A percentile compares a stretch with the other conserved stretches of the same genome.
phyloP scores from a whole-genome alignment of 129 eudicot species.

The Oenanthe sinensis region DNA sequence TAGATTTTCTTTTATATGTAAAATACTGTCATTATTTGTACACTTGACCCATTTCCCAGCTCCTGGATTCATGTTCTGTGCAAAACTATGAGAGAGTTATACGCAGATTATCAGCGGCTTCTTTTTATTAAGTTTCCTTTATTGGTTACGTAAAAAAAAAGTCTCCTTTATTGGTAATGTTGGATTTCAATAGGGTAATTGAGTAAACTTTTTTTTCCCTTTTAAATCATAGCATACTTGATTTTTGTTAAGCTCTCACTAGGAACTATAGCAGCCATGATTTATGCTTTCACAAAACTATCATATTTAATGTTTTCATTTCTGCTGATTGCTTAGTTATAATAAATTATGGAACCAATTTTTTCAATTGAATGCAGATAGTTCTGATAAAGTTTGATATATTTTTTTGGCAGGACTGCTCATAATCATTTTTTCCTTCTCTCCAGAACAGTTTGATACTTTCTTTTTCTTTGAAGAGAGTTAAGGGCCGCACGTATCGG shows the following conservation, averaged over 20 bases:
- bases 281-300: background rate
- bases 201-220: background rate
- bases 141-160: too few species aligned
- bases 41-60: background rate
- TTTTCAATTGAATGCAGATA: background rate
- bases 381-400: background rate
- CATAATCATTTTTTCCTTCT: background rate
- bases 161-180: background rate
- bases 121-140: background rate
- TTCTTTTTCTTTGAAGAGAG: slow-evolving; percentile 9
- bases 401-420: background rate
- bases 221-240: background rate
- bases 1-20: background rate
- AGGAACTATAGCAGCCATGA: background rate
- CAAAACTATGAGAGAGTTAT: background rate
- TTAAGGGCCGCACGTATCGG: slow-evolving; percentile 20
- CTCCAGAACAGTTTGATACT: slow-evolving; percentile 17
- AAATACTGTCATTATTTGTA: background rate
- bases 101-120: background rate
- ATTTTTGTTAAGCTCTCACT: background rate
- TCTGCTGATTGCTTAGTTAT: background rate
- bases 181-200: background rate
- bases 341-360: background rate
- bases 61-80: background rate
- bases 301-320: background rate